Evolutionary conservation across 1,284 basidiomycete species (phyloP), one percentile per base, ranked within the genome.

Genomic region (Ceratobasidium sp.): DNA sequence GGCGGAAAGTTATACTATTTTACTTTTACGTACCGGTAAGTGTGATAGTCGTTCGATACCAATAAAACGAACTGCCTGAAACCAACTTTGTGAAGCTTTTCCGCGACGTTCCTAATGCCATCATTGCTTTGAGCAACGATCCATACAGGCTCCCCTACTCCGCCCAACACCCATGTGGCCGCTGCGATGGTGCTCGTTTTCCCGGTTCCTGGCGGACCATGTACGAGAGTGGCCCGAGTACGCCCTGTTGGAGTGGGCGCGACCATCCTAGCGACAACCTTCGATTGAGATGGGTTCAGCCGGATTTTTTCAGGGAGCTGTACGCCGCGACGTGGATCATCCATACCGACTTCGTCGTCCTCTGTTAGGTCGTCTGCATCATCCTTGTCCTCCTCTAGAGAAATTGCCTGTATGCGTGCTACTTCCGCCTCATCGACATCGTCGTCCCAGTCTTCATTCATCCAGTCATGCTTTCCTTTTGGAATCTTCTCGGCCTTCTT

Each of bases 41-140:
- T 78, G 64, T 86, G 82, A 77, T 89, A 91, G 30, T 87, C 87
- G 23, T 81, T 81, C 0, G 88, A 89, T 13, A 90, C 87, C 1
- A 91, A 76, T 0, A 91, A 79, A 73, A 82, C 85, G 81, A 84
- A 91, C 32, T 84, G 76, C 13, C 76, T n/a, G 76, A 87, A 87
- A 0, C 80, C 80, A 63, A 83, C 79, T 30, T 82, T 79, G 4
- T 80, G 78, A 1, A 90, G 81, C 78, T 88, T 89, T 78, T 89
- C 87, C 54, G 88, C 88, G 79, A 90, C 89, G 76, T 89, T 90
- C 80, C 89, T 90, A 30, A 90, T 87, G 21, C 88, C 88, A 47
- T 88, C 84, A 77, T 88, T 88, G 0, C 85, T 89, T 66, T 93
- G 89, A 6, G 91, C 90, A 70, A 90, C 82, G 8, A 93, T 83